Conservation (phyloP, 148 eudicot genomes). For the Rhododendron ovatum region DNA sequence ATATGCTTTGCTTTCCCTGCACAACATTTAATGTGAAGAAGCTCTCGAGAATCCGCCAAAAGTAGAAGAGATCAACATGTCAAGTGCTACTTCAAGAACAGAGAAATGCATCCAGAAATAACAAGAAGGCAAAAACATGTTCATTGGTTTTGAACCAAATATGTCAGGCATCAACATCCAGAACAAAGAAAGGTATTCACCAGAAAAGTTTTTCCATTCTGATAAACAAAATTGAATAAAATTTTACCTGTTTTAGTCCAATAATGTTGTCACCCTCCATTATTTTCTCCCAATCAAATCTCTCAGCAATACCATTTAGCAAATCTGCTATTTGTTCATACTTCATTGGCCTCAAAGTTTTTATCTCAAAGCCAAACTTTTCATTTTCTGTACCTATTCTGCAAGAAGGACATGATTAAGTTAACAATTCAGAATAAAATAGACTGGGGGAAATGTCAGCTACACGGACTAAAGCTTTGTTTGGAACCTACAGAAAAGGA, state of each 20-base stretch:
- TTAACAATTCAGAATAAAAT: background rate
- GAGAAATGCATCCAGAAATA: conserved; percentile 1
- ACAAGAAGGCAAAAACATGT: too few relatives aligned
- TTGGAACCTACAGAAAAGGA: too few relatives aligned
- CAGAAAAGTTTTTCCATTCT: background rate
- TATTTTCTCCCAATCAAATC: conserved; percentile 94
- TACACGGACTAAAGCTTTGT: background rate
- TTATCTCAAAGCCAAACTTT: conserved; percentile 91
- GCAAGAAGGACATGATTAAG: conserved; percentile 21
- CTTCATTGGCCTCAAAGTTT: conserved; percentile 72
- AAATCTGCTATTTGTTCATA: conserved; percentile 88
- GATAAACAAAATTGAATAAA: background rate
- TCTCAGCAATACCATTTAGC: conserved; percentile 85
- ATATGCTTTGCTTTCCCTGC: conserved; percentile 94
- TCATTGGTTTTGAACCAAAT: background rate
- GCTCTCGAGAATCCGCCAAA: background rate
- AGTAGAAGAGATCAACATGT: background rate
- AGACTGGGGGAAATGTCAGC: background rate
- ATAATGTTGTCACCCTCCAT: conserved; percentile 94
- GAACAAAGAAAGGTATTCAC: background rate
- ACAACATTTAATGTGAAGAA: background rate
- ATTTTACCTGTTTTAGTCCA: conserved; percentile 86
- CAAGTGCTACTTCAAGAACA: background rate
- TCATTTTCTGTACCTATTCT: conserved; percentile 99
- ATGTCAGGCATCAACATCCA: background rate